Base-by-base conservation (phyloP, 345 rosid species). In the Linum lewisii region DNA sequence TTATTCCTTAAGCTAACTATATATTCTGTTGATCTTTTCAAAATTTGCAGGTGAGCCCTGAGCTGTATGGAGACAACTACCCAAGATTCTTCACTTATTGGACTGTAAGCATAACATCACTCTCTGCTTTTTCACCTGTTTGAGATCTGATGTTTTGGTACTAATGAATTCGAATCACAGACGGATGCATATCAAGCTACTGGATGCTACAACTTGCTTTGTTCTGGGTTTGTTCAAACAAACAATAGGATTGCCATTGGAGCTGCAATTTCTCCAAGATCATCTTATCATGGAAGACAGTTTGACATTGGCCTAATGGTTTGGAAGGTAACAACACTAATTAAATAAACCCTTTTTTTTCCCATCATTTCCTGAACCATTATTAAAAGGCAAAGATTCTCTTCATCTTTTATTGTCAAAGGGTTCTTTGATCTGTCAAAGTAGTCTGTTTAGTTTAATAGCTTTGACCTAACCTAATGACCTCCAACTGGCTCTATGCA, bases 11-110 rank as follows among this genome's bases (percentile, higher is more conserved):
- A 34, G 6, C 32, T 57, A 29, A 15, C 38, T 6, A 10, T 29
- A 5, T 29, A 10, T 16, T 10, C 19, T 2, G 10, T 18, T 57
- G 21, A n/a, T 2, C 34, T 19, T 13, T 57, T 57, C 0, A 15
- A 5, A 18, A 32, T 29, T 29, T 57, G 22, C 71, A 72, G 72
- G 75, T 72, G 16, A 63, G 67, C 59, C 72, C 72, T 26, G 62
- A 62, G 52, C 16, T 72, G 18, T 72, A 67, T 47, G 75, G 75
- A 18, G 75, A 72, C 34, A 66, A 59, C 58, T 66, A 69, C 32
- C 64, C 65, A 1, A 59, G 75, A 19, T 66, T 72, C 70, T 72
- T 72, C 72, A 72, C 75, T n/a, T 72, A 66, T 50, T 67, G 75
- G 75, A 72, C 75, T 6, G 75, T 72, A 54, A 66, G 75, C 54